A percentile compares a stretch with the other conserved stretches of the same genome.
Conservation (phyloP, 805 yeast genomes). For the Candida gorgasii region DNA sequence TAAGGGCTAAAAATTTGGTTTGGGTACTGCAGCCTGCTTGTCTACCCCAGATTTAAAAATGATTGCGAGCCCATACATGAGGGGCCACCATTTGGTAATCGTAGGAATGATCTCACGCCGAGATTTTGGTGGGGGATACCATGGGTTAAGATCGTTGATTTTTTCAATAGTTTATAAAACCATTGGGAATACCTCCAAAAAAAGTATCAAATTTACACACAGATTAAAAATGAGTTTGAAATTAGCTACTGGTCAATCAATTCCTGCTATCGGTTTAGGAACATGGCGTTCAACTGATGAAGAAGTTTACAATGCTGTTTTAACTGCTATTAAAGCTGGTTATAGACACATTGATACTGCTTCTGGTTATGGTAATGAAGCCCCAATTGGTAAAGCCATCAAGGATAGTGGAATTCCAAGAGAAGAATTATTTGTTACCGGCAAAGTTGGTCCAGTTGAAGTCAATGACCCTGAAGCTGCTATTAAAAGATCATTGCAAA, state of each 20-base stretch:
- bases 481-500: slow-evolving; percentile 58
- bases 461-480: slow-evolving; percentile 55
- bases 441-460: slow-evolving; percentile 63
- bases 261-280: slow-evolving; percentile 74
- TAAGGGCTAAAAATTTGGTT: too few relatives aligned
- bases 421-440: slow-evolving; percentile 65
- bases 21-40: too few relatives aligned
- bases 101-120: too few relatives aligned
- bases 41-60: too few relatives aligned
- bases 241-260: slow-evolving; percentile 56
- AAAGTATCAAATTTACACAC: neutral
- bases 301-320: slow-evolving; percentile 57
- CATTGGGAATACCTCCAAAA: neutral
- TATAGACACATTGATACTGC: slow-evolving; percentile 82
- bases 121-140: too few relatives aligned
- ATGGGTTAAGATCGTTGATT: neutral
- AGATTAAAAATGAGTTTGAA: slow-evolving; percentile 3
- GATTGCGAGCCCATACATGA: too few relatives aligned
- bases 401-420: slow-evolving; percentile 63
- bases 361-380: slow-evolving; percentile 66
- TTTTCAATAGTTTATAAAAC: neutral
- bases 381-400: slow-evolving; percentile 56
- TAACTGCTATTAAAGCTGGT: slow-evolving; percentile 59
- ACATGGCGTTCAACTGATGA: slow-evolving; percentile 63
- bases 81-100: too few relatives aligned